Evolutionary conservation across 1,284 basidiomycete genomes (phyloP).

Genomic region (Pisolithus thermaeus): DNA sequence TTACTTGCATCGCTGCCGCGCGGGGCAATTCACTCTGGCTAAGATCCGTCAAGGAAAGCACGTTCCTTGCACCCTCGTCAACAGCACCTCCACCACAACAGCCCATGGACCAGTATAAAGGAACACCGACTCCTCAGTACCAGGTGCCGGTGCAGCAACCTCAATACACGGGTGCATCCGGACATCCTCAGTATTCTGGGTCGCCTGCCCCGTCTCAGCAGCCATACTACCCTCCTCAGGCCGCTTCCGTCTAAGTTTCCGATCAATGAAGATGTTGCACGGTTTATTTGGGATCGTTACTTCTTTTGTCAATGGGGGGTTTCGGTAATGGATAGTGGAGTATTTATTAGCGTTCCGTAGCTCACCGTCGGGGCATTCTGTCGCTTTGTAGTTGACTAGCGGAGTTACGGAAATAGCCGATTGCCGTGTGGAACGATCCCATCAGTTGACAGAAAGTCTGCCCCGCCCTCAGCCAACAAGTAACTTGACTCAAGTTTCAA

Average conservation of each 20-base stretch:
- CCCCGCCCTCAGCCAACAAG: slow-evolving; percentile 1
- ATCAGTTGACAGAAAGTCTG: too few species aligned
- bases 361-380: too few species aligned
- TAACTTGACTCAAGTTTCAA: background rate
- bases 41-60: slow-evolving; percentile 34
- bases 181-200: slow-evolving; percentile 3
- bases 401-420: slow-evolving; percentile 28
- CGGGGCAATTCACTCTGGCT: slow-evolving; percentile 41
- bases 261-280: background rate
- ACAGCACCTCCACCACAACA: slow-evolving; percentile 8
- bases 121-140: background rate
- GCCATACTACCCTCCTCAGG: background rate
- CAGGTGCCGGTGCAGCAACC: background rate
- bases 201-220: background rate
- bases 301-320: background rate
- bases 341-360: background rate
- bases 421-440: slow-evolving; percentile 1
- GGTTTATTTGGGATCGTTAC: background rate
- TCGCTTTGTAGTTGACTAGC: slow-evolving; percentile 9
- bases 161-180: background rate
- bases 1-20: slow-evolving; percentile 31
- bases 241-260: slow-evolving; percentile 5
- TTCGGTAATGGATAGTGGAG: background rate
- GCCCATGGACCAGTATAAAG: slow-evolving; percentile 18
- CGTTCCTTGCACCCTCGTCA: slow-evolving; percentile 26